Conservation (phyloP, 2,329 filamentous ascomycete species). For the Ascochyta koolunga region DNA sequence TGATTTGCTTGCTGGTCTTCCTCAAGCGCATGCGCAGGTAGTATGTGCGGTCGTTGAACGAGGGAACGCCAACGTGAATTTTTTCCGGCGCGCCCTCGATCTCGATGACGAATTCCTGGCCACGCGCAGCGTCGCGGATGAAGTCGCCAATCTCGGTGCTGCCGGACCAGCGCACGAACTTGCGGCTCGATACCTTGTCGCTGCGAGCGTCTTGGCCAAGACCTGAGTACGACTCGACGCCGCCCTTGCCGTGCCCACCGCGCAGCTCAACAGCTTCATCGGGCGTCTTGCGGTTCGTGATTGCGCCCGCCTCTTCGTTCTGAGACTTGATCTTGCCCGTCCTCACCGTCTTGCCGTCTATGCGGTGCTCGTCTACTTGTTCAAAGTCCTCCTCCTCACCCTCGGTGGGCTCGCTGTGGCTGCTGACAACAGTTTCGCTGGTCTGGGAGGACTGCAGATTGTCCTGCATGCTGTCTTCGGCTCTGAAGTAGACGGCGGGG, state of each 20-base stretch:
- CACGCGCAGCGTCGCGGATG: conserved; percentile 84
- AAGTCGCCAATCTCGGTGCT: conserved; percentile 94
- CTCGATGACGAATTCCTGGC: conserved; percentile 81
- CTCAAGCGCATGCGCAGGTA: conserved; percentile 80
- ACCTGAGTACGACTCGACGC: conserved; percentile 74
- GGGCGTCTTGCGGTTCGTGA: conserved; percentile 32
- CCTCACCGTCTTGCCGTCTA: conserved; percentile 56
- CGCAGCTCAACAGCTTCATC: conserved; percentile 48
- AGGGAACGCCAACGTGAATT: conserved; percentile 81
- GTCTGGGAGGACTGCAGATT: conserved; percentile 47
- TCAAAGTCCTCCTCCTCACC: conserved; percentile 53
- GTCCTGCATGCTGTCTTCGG: conserved; percentile 73
- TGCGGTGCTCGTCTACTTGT: conserved; percentile 56
- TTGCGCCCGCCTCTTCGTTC: not conserved
- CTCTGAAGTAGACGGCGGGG: conserved; percentile 78
- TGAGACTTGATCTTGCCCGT: conserved; percentile 50
- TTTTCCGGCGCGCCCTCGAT: conserved; percentile 74
- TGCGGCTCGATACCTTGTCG: conserved; percentile 54
- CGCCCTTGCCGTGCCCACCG: conserved; percentile 59
- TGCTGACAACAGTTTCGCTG: conserved; percentile 33
- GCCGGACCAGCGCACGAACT: conserved; percentile 86
- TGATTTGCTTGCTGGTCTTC: conserved; percentile 72
- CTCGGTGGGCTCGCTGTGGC: conserved; percentile 31
- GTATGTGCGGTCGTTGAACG: conserved; percentile 88
- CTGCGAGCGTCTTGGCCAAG: conserved; percentile 64